Base-by-base conservation (phyloP, 495 filamentous ascomycete species). In the Penicillium verhagenii region DNA sequence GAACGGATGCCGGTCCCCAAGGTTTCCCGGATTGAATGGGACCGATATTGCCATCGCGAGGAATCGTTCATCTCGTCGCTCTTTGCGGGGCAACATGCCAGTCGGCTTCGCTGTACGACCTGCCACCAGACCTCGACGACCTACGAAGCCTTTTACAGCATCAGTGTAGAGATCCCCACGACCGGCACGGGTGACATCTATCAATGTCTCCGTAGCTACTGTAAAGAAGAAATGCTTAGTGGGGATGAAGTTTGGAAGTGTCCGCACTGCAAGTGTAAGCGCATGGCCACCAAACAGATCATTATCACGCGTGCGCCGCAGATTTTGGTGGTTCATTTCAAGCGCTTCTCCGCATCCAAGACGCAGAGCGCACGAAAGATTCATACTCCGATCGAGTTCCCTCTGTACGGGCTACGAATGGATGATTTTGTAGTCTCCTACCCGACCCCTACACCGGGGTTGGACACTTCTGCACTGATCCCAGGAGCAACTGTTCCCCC, bases 221-320 rank as follows among this genome's bases (percentile, higher is more conserved):
- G 84, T 53, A 72, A 83, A 46, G 82, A 88, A 58, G 87, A 91
- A 63, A 78, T 75, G 59, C 73, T 91, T 28, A 79, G 77, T 38
- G 79, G 79, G n/a, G 85, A 86, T 35, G 85, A 89, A 47, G 78
- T 82, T 4, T 90, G 87, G 86, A 80, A 84, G 56, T 91, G 87
- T 52, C 84, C 86, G 14, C 72, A 80, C 49, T 91, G 87, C 76
- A 87, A 88, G 53, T 77, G 77, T 48, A 76, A 82, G 50, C 78
- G 86, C 11, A 85, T 86, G 56, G 87, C 87, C 10, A 88, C 79
- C 11, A 90, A 89, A 55, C 83, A 85, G 54, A 85, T 91, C 53
- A 87, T 85, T 29, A 83, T 91, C 56, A 89, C 86, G 16, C 81
- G 87, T 7, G 83, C 86, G 1, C 87, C 87, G 0, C 79, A 87